A percentile compares a stretch with the other conserved stretches of the same genome.
Conservation (phyloP, 805 yeast genomes). For the Sugiyamaella lignohabitans region DNA sequence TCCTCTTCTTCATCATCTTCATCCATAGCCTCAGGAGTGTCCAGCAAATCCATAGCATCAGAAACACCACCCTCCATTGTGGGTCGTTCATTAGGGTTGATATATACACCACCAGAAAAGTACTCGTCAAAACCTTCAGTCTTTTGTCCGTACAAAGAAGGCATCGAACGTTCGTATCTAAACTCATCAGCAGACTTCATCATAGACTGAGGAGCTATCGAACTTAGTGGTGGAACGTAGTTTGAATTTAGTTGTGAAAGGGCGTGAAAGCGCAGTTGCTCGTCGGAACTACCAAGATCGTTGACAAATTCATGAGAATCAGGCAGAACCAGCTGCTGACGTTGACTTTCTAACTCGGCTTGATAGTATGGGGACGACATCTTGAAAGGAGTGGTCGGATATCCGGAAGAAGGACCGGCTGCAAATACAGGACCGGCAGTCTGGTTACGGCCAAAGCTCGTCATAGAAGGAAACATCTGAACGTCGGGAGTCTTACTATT, state of each 20-base stretch:
- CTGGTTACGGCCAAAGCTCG: too few relatives aligned
- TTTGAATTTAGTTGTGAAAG: neutral
- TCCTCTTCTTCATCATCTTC: constrained; percentile 22
- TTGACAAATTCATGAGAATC: too few relatives aligned
- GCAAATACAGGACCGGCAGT: too few relatives aligned
- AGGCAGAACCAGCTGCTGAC: neutral
- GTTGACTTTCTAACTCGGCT: neutral
- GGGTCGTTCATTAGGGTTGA: neutral
- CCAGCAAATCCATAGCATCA: neutral
- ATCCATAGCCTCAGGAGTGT: constrained; percentile 10
- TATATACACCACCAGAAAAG: neutral
- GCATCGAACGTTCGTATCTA: too few relatives aligned
- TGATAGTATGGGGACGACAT: neutral
- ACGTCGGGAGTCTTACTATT: too few relatives aligned
- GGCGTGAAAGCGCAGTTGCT: neutral
- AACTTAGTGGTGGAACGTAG: neutral
- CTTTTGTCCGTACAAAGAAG: neutral
- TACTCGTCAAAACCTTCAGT: neutral
- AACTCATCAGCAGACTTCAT: neutral
- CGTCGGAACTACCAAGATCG: too few relatives aligned
- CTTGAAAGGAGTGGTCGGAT: neutral
- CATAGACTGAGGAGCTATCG: neutral
- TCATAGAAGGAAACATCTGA: too few relatives aligned
- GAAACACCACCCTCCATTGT: neutral
- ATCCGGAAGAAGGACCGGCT: too few relatives aligned